Base-by-base conservation (phyloP, 2,329 filamentous ascomycete species). In the Colletotrichum sp. region DNA sequence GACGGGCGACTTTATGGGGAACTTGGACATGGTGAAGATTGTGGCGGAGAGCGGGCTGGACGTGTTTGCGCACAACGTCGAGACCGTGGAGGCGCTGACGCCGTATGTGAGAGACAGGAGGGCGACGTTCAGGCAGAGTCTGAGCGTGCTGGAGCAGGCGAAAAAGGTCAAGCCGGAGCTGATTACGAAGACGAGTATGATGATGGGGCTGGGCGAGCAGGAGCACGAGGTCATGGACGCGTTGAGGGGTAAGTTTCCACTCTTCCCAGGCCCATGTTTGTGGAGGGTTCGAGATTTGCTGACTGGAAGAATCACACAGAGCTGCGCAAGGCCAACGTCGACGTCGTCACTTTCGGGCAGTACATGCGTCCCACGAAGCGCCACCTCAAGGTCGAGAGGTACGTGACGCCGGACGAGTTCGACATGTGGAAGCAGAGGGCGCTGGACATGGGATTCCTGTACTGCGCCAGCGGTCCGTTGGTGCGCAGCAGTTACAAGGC, bases 341-440 rank as follows among this genome's bases (percentile, higher is more conserved):
- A 99, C 80, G 95, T 99, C 15, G 96, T 99, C 74, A 99, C 97
- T 0, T 99, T 99, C 80, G 97, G 97, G n/a, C 97, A 99, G 88
- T 99, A 99, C 88, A 99, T 99, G 97, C 95, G 96, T 13, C 97
- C 97, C 3, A 99, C 97, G 6, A 99, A 98, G 89, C 92, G 96
- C 60, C 97, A 99, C 85, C 96, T 99, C 92, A 94, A 98, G 85
- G 97, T 99, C 36, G 94, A 98, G 82, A 95, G 96, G 84, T 99
- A 99, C 84, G 91, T 99, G 62, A 96, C 96, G 0, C 97, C 97
- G 1, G 95, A 94, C 77, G 93, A 93, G 77, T 99, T 99, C 82
- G 96, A 98, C 82, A 88, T 94, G 81, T 99, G 97, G 97, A 92
- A 94, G 76, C 92, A 95, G 86, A 92, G 96, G 67, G 96, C 97